Conservation (phyloP, 2,329 filamentous ascomycete genomes). For the Teratosphaeria pseudoeucalypti region DNA sequence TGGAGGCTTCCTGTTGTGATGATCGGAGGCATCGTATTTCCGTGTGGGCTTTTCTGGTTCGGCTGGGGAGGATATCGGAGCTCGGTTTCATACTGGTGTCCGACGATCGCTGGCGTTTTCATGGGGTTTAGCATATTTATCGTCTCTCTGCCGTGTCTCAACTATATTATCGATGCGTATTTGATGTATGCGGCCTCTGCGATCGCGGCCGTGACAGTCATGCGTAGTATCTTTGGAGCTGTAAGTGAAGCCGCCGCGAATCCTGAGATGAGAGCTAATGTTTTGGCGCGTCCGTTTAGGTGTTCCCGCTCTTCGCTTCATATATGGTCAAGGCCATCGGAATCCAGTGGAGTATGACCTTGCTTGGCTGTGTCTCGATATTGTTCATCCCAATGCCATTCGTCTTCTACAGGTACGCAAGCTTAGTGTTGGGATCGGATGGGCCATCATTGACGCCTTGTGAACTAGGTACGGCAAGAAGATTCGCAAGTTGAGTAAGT, state of each 20-base stretch:
- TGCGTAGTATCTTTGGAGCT: constrained; percentile 39
- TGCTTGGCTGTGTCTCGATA: constrained; percentile 36
- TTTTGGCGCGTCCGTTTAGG: neutral
- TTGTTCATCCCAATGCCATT: constrained; percentile 35
- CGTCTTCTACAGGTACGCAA: constrained; percentile 24
- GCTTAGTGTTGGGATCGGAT: neutral
- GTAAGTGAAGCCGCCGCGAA: constrained; percentile 12
- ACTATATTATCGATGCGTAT: constrained; percentile 38
- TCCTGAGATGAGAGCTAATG: constrained; percentile 5
- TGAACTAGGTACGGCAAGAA: constrained; percentile 26
- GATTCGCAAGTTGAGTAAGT: constrained; percentile 32
- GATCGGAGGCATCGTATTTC: constrained; percentile 38
- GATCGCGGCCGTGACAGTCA: constrained; percentile 28
- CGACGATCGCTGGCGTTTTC: constrained; percentile 33
- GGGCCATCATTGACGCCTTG: neutral
- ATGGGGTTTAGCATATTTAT: constrained; percentile 34
- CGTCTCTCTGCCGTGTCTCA: constrained; percentile 31
- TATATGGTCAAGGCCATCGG: constrained; percentile 48
- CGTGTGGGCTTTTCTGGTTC: constrained; percentile 11
- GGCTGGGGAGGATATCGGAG: constrained; percentile 34
- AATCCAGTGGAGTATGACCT: constrained; percentile 37
- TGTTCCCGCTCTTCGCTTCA: constrained; percentile 42
- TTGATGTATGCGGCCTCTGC: constrained; percentile 37
- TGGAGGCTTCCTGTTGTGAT: constrained; percentile 37
- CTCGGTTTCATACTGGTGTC: constrained; percentile 34